Conservation (phyloP, 768 basidiomycete species). For the Hortiboletus campestris region DNA sequence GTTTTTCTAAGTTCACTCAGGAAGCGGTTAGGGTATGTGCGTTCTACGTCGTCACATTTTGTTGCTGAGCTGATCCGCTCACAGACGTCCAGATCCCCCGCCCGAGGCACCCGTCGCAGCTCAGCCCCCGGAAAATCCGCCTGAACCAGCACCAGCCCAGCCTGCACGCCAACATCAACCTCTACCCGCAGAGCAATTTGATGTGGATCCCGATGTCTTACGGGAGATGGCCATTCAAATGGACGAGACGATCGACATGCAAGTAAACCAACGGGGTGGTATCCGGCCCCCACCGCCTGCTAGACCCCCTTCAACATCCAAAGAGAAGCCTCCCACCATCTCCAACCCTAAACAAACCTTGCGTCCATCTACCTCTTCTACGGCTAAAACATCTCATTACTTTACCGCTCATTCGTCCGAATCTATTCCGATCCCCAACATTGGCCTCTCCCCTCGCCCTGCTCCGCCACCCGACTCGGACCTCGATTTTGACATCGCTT, state of each 20-base stretch:
- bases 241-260: constrained; percentile 12
- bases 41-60: neutral
- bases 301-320: constrained; percentile 1
- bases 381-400: constrained; percentile 18
- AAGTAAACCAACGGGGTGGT: neutral
- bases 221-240: constrained; percentile 21
- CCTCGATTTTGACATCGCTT: constrained; percentile 5
- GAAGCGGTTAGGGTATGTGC: constrained; percentile 62
- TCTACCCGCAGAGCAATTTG: constrained; percentile 6
- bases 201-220: constrained; percentile 30
- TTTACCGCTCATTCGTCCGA: constrained; percentile 12
- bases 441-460: constrained; percentile 31
- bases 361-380: constrained; percentile 12
- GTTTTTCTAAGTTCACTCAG: constrained; percentile 64
- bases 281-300: neutral
- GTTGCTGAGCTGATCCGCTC: neutral
- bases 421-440: constrained; percentile 21
- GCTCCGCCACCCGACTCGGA: constrained; percentile 18
- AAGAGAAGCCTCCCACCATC: neutral
- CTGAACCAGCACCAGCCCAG: constrained; percentile 17
- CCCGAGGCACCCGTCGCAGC: constrained; percentile 9
- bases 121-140: constrained; percentile 11
- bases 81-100: constrained; percentile 28
- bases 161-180: constrained; percentile 13
- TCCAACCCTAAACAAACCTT: neutral